These are phyloP conservation scores for Wallacemonas sp. DNA, from an alignment of 208 protist species.

Conservation along the genomic window DNA sequence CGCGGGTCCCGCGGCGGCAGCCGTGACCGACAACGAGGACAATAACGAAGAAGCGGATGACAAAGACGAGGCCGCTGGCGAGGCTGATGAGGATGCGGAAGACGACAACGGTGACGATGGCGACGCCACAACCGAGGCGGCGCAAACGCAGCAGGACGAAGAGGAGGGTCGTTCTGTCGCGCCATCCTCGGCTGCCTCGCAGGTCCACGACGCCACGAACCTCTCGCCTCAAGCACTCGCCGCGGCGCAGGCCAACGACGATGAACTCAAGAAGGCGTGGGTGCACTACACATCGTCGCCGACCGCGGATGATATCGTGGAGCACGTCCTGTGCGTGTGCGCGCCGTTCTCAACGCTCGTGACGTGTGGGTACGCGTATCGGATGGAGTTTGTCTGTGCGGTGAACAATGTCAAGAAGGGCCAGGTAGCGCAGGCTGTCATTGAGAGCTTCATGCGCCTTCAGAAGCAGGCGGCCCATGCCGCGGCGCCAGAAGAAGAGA, in stretches of 20 bases:
- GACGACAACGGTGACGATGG: constrained; percentile 11
- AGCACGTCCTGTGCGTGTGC: constrained; percentile 50
- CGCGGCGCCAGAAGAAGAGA: neutral
- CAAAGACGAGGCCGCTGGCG: neutral
- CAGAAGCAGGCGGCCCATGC: constrained; percentile 6
- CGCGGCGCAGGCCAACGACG: constrained; percentile 20
- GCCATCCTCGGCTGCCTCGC: neutral
- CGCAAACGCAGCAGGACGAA: neutral
- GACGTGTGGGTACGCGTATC: constrained; percentile 39
- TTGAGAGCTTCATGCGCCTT: constrained; percentile 16
- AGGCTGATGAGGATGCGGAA: constrained; percentile 15
- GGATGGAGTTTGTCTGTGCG: constrained; percentile 30
- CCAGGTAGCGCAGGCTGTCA: constrained; percentile 23
- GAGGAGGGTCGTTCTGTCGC: neutral
- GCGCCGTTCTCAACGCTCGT: constrained; percentile 43
- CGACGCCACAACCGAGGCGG: neutral
- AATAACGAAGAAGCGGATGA: too few relatives aligned
- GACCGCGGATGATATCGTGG: constrained; percentile 24
- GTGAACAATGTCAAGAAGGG: constrained; percentile 52
- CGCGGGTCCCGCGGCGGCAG: neutral
- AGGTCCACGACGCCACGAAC: constrained; percentile 12
- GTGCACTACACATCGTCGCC: constrained; percentile 42
- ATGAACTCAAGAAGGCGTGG: constrained; percentile 30
- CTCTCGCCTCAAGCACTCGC: neutral
- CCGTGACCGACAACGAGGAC: neutral